Base-by-base conservation (phyloP, 2,329 filamentous ascomycete species). In the Diaporthe sp. region DNA sequence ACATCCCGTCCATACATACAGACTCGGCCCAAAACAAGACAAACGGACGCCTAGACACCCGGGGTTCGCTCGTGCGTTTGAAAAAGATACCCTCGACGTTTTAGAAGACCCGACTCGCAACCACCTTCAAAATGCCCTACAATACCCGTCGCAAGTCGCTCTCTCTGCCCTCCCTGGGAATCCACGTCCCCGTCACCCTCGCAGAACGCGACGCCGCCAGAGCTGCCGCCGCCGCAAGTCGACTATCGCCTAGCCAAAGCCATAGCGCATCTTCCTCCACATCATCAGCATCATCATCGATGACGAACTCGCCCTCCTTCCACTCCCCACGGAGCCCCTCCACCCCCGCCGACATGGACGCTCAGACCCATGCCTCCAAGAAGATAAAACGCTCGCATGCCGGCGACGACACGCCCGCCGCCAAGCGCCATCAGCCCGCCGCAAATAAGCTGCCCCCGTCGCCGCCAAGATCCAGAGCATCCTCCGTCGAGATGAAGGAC, bases 101-200 rank as follows among this genome's bases (percentile, higher is more conserved):
- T 71, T 49, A 60, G 39, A 58, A 60, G 34, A 39, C 44, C 71
- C 57, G 57, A 51, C 34, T 62, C 67, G 51, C 42, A 51, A n/a
- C 17, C 51, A 31, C 19, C 31, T n/a, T 78, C 78, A 80, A 80
- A 81, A 98, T 98, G 95, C 94, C 94, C 83, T 98, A 98, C 90
- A 98, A 98, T 86, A 98, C 96, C 80, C 94, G 96, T 86, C 93
- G 96, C 85, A 98, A 98, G 89, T 98, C 95, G 82, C 88, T 99
- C 79, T 98, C 96, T 78, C 89, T 98, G 82, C 94, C 95, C 76
- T 97, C 95, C 79, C 90, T 98, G 81, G 97, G 97, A 84, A 98
- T 98, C 81, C 94, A 97, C 81, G 89, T 98, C 78, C 93, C 94
- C 78, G 91, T 93, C 81, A 88, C 89, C 80, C 87, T 92, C 81